Evolutionary conservation across 257 asterid species (phyloP).

Genomic region (Nemophila menziesii): DNA sequence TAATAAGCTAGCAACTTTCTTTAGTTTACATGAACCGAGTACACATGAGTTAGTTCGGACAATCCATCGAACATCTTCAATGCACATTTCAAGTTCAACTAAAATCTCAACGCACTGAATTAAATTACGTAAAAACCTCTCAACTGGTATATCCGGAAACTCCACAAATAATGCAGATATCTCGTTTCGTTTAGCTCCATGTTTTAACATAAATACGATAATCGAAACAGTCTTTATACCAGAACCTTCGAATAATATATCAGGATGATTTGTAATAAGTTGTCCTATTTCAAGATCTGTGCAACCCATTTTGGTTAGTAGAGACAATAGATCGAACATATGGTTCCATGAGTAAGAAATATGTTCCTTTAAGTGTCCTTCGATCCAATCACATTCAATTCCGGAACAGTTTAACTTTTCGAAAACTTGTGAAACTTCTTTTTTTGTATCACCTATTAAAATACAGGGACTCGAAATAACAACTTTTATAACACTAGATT

Average conservation of each 20-base stretch:
- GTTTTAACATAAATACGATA: conserved; percentile 42
- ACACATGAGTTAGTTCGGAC: conserved; percentile 25
- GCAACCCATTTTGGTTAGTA: conserved; percentile 31
- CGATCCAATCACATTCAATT: conserved; percentile 33
- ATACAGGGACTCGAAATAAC: conserved; percentile 45
- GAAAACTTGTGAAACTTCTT: conserved; percentile 28
- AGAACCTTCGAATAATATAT: conserved; percentile 38
- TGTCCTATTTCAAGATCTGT: conserved; percentile 25
- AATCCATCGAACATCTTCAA: conserved; percentile 30
- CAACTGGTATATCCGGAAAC: conserved; percentile 32
- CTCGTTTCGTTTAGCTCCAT: conserved; percentile 29
- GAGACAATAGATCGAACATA: conserved; percentile 29
- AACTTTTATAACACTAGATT: conserved; percentile 36
- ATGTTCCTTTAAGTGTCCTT: conserved; percentile 27
- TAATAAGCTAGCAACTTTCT: conserved; percentile 27
- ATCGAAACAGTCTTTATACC: conserved; percentile 30
- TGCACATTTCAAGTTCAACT: conserved; percentile 36
- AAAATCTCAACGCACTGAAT: conserved; percentile 38
- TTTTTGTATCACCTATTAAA: conserved; percentile 21
- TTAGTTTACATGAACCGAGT: conserved; percentile 47
- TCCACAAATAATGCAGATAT: conserved; percentile 24
- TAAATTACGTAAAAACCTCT: conserved; percentile 28
- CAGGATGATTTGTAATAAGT: conserved; percentile 28
- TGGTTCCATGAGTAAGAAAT: conserved; percentile 36
- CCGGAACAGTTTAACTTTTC: conserved; percentile 29